A percentile compares a stretch with the other conserved stretches of the same genome.
These are phyloP conservation scores for Gymnopilus junonius DNA, from an alignment of 768 basidiomycete genomes.

Conservation along the genomic window DNA sequence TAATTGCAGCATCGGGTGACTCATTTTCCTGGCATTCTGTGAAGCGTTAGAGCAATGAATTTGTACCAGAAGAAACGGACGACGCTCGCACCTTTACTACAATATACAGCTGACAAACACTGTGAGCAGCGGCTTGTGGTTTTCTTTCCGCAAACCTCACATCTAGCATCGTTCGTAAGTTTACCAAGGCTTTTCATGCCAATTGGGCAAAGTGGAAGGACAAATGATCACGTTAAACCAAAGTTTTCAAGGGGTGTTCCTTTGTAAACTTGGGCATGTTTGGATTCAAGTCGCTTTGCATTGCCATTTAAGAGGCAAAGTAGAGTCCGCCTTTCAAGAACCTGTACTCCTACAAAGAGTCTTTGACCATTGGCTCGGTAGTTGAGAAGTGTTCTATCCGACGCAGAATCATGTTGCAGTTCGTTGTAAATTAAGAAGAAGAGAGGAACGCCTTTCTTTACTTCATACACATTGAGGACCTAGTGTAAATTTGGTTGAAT, in stretches of 20 bases:
- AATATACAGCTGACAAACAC: slow-evolving; percentile 41
- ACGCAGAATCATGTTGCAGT: slow-evolving; percentile 6
- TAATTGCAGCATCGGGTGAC: slow-evolving; percentile 1
- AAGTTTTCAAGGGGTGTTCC: slow-evolving; percentile 16
- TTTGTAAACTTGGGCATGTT: slow-evolving; percentile 17
- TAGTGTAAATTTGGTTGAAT: slow-evolving; percentile 1
- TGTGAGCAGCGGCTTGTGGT: slow-evolving; percentile 36
- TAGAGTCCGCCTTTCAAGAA: slow-evolving; percentile 37
- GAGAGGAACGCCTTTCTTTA: slow-evolving; percentile 25
- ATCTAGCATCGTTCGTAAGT: slow-evolving; percentile 37
- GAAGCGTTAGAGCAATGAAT: neutral
- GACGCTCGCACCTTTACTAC: slow-evolving; percentile 35
- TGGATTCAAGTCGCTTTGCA: slow-evolving; percentile 30
- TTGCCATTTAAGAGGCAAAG: slow-evolving; percentile 37
- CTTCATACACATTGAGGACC: slow-evolving; percentile 27
- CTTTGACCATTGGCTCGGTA: neutral
- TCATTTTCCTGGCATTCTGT: slow-evolving; percentile 44
- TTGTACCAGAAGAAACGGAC: neutral
- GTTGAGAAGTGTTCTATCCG: neutral
- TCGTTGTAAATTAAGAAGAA: slow-evolving; percentile 31
- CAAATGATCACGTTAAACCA: slow-evolving; percentile 32
- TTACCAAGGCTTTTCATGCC: slow-evolving; percentile 40
- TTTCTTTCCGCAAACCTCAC: slow-evolving; percentile 42
- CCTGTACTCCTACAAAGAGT: slow-evolving; percentile 19
- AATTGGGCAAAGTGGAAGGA: slow-evolving; percentile 41